Base-by-base conservation (phyloP, 2,329 filamentous ascomycete species). In the Aspergillus phoenicis region DNA sequence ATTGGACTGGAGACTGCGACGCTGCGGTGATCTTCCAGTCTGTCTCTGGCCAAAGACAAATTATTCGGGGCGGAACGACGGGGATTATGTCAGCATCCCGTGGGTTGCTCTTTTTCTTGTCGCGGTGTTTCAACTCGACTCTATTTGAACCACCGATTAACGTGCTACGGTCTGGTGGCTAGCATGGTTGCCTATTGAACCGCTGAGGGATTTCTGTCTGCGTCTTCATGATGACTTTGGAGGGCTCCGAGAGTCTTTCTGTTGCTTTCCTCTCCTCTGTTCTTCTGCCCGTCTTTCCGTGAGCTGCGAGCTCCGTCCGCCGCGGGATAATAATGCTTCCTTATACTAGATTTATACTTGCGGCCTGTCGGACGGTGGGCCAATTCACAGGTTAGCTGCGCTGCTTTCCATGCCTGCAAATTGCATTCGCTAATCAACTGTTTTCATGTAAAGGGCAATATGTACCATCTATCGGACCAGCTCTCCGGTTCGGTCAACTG, bases 271-370 rank as follows among this genome's bases (percentile, higher is more conserved):
- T 58, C 26, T n/a, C 53, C 26, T 17, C 53, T 61, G 26, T 55
- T 41, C 33, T 56, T 30, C 52, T 52, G 41, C 59, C 57, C 52
- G 38, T 60, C 11, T 61, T 61, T 49, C 52, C 58, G 38, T 64
- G 62, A 66, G 65, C 57, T 55, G 30, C 47, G 26, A 51, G 52
- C 60, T 52, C 49, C 45, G 59, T 52, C 64, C 64, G 48, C n/a
- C 30, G 59, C 70, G 67, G 64, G 58, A 77, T 75, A 73, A 75
- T 73, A 73, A 75, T 73, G 68, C 69, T 73, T 58, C 62, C 63
- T 61, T 65, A 63, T 49, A 62, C 64, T 28, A 65, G 59, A 56
- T 57, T 59, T 43, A 59, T 62, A 59, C 57, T 62, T 65, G 59
- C 64, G 61, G 65, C 66, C 56, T 64, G 61, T 59, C 69, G 66